Base-by-base conservation (phyloP, 306 rosid species). In the Hippophae gyantsensis region DNA sequence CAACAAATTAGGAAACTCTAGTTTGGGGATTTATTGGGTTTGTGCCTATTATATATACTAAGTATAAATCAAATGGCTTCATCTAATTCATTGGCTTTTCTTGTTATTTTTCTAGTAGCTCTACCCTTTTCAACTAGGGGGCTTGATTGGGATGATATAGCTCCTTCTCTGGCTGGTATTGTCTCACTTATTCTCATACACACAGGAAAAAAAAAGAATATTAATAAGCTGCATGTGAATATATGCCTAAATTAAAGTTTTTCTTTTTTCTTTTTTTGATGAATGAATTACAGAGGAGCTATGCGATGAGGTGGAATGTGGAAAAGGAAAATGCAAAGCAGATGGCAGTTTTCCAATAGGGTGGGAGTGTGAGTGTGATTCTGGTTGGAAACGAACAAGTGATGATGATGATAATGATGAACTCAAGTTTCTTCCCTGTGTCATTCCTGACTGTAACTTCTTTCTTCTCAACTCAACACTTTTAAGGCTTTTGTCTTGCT, bases 381-480 rank as follows among this genome's bases (percentile, higher is more conserved):
- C 71, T 14, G 94, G 88, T 1, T 90, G 97, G 97, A 75, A 52
- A 73, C 69, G 95, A 54, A 84, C 81, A 18, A 62, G 57, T 9
- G 69, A 85, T 0, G 51, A 67, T 0, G 72, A 73, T n/a, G 64
- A 46, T n/a, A 66, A 77, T 14, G 70, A 57, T 41, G 70, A 74
- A 53, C 68, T 67, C 61, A 62, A 62, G 42, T 90, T 86, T 65
- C 97, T 86, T 49, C 97, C 97, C 6, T 86, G 97, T 63, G 97
- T 86, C 66, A 82, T 90, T 61, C 97, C 97, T 10, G 11, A 82
- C 43, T 90, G 97, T 18, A 57, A 10, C 41, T 9, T n/a, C 11
- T 13, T 61, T 45, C 18, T 42, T 56, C 13, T 45, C 26, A 2
- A 10, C 7, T 45, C 14, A 5, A 8, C 26, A 8, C 38, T n/a